Evolutionary conservation across 2,329 filamentous ascomycete genomes (phyloP).

Genomic region (Colletotrichum simmondsii): DNA sequence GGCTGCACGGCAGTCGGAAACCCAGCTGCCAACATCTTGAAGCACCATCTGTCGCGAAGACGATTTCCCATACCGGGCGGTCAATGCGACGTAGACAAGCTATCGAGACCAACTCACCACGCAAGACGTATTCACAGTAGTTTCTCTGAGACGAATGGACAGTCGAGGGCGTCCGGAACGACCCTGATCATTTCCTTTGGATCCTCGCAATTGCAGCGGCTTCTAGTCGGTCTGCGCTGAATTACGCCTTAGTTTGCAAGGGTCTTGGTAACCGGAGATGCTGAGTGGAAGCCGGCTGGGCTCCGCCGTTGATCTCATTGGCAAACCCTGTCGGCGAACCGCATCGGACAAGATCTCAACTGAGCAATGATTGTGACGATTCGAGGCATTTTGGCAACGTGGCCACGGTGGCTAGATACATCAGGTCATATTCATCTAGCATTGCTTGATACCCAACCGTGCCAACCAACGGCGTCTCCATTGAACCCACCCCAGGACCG

Average conservation of each 20-base stretch:
- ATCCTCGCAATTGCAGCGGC: neutral
- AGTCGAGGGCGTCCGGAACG: neutral
- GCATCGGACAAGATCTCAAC: neutral
- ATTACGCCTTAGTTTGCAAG: neutral
- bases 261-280: neutral
- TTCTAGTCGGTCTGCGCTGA: neutral
- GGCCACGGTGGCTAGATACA: neutral
- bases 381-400: conserved; percentile 7
- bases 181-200: conserved; percentile 28
- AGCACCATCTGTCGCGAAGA: conserved; percentile 2
- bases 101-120: neutral
- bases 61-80: neutral
- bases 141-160: neutral
- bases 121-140: neutral
- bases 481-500: neutral
- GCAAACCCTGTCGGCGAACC: neutral
- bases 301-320: conserved; percentile 5
- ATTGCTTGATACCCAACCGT: neutral
- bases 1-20: conserved; percentile 15
- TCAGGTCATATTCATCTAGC: conserved; percentile 7
- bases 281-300: conserved; percentile 1
- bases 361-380: conserved; percentile 1
- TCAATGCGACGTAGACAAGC: conserved; percentile 15
- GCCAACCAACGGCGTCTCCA: neutral
- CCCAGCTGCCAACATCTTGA: conserved; percentile 17